Evolutionary conservation across 805 yeast species (phyloP).

Genomic region (Wickerhamiella azymoides): DNA sequence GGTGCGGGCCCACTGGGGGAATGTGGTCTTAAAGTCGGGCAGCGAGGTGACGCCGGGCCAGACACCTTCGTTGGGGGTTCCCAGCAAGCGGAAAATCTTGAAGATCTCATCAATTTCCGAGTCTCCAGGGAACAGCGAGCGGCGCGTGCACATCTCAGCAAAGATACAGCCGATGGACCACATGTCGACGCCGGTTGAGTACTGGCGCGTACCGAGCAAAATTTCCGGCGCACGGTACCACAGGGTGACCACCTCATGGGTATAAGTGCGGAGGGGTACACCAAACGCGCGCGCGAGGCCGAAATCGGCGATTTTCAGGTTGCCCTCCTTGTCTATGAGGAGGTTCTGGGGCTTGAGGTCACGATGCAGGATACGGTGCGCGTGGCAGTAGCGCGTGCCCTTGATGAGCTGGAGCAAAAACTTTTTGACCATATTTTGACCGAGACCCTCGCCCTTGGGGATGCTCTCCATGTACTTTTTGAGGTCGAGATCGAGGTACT

Average conservation of each 20-base stretch:
- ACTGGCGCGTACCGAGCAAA: conserved; percentile 87
- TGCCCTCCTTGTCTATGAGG: conserved; percentile 89
- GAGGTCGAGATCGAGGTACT: conserved; percentile 83
- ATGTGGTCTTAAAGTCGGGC: conserved; percentile 87
- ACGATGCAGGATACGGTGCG: conserved; percentile 86
- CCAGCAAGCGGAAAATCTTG: conserved; percentile 79
- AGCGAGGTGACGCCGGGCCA: conserved; percentile 92
- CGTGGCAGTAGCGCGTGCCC: conserved; percentile 87
- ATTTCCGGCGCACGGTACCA: conserved; percentile 98
- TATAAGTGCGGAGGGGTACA: conserved; percentile 89
- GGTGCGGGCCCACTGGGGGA: conserved; percentile 79
- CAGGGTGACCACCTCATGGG: conserved; percentile 94
- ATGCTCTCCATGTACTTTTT: conserved; percentile 94
- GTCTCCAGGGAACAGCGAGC: conserved; percentile 93
- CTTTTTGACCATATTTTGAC: conserved; percentile 77
- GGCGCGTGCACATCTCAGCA: conserved; percentile 94
- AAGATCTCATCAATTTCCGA: conserved; percentile 95
- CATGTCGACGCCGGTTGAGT: conserved; percentile 96
- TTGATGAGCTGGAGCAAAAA: conserved; percentile 84
- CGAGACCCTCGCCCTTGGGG: conserved; percentile 82
- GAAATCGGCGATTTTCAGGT: conserved; percentile 79
- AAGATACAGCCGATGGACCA: conserved; percentile 98
- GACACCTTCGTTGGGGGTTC: conserved; percentile 81
- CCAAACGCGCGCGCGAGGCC: conserved; percentile 97
- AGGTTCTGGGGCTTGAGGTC: conserved; percentile 95